phyloP scores from a whole-genome alignment of 2,329 filamentous ascomycete genomes.

The Cryoendolithus antarcticus region DNA sequence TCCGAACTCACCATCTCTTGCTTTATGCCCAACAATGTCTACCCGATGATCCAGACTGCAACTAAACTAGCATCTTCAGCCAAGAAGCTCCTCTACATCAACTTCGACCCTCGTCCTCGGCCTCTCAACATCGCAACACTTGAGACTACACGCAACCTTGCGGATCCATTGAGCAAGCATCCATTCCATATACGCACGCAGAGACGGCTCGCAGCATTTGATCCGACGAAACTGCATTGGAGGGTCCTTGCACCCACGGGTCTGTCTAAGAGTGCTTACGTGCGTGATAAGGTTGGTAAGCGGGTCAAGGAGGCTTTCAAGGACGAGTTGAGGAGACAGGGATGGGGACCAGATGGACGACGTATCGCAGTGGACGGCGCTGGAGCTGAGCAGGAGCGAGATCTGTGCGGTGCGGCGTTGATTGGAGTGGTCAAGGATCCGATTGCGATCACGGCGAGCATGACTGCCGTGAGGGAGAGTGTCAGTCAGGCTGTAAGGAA shows the following conservation, averaged over 20 bases:
- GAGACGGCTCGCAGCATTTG: constrained; percentile 12
- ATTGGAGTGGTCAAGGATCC: constrained; percentile 7
- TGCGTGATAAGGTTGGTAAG: constrained; percentile 35
- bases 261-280: constrained; percentile 27
- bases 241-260: constrained; percentile 24
- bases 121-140: constrained; percentile 19
- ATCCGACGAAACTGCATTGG: constrained; percentile 37
- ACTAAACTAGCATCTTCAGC: no score
- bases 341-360: constrained; percentile 28
- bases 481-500: constrained; percentile 4
- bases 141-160: constrained; percentile 11
- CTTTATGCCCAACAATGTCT: no score
- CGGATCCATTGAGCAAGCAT: constrained; percentile 13
- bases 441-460: constrained; percentile 10
- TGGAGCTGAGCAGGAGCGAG: not conserved
- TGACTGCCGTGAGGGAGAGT: constrained; percentile 8
- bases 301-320: constrained; percentile 34
- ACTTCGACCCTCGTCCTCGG: constrained; percentile 11
- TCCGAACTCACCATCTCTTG: no score
- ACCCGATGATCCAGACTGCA: no score
- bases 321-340: constrained; percentile 32
- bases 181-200: constrained; percentile 23
- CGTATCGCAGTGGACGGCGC: not conserved
- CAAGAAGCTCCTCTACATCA: constrained; percentile 8
- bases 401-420: constrained; percentile 7